Evolutionary conservation across 2,329 filamentous ascomycete species (phyloP).

Genomic region (Thyridium curvatum): DNA sequence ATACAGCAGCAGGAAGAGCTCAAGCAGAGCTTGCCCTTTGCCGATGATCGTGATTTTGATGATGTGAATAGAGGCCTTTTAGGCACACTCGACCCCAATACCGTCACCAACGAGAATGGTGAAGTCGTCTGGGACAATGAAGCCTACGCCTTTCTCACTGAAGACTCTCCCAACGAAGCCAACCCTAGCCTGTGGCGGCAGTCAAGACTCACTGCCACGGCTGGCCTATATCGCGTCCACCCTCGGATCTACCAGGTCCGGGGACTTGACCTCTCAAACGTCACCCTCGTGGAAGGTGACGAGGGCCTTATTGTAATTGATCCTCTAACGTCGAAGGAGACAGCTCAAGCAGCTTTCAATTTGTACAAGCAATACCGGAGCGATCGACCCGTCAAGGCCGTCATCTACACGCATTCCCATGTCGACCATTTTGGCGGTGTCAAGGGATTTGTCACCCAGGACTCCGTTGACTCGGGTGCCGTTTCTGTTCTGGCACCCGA

Average conservation of each 20-base stretch:
- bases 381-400: conserved; percentile 17
- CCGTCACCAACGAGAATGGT: conserved; percentile 8
- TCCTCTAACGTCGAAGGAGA: conserved; percentile 26
- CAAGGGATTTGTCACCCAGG: conserved; percentile 11
- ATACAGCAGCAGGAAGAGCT: too few relatives aligned
- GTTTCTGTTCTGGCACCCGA: conserved; percentile 26
- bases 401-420: conserved; percentile 35
- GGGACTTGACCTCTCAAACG: conserved; percentile 31
- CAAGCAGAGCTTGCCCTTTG: too few relatives aligned
- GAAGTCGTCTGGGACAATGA: conserved; percentile 20
- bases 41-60: conserved; percentile 9
- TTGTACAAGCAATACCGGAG: conserved; percentile 23
- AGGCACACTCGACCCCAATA: conserved; percentile 3
- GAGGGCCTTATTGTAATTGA: conserved; percentile 31
- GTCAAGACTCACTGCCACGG: conserved; percentile 18
- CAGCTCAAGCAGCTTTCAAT: conserved; percentile 21
- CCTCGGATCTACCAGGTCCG: conserved; percentile 31
- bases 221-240: conserved; percentile 27
- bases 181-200: conserved; percentile 28
- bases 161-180: conserved; percentile 16
- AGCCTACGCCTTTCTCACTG: conserved; percentile 20
- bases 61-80: conserved; percentile 11
- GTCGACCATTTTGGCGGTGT: conserved; percentile 29
- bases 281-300: conserved; percentile 29
- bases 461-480: conserved; percentile 7